Base-by-base conservation (phyloP, 1,284 basidiomycete genomes). In the Tausonia pullulans region DNA sequence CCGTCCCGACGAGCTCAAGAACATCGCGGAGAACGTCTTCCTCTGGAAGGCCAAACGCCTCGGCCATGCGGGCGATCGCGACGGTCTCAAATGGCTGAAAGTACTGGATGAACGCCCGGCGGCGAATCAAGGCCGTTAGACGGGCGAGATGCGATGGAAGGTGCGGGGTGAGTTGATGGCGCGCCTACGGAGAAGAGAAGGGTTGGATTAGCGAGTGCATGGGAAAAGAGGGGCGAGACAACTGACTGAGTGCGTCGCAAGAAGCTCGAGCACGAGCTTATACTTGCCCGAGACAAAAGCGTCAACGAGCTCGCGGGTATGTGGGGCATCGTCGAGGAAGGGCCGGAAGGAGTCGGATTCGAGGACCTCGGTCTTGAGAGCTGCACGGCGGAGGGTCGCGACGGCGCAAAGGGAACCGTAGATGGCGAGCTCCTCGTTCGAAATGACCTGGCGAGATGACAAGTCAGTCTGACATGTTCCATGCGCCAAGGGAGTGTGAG, bases 41-140 rank as follows among this genome's bases (percentile, higher is more conserved):
- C 4, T 86, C 77, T 0, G 80, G 79, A 84, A 88, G 88, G 5
- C 91, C 91, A 70, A 95, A 93, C 3, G 89, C 88, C 2, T 75
- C 75, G 51, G 85, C 84, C 86, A 94, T 88, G 45, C 87, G 81
- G 52, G 85, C 82, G 40, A 95, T 82, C 68, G 83, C 81, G 72
- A 94, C 88, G 14, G 86, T 83, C 53, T 86, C 78, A 73, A 91
- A 94, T 0, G 91, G 90, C 68, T 85, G 82, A 79, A 93, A 89
- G 76, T 92, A 93, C 50, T 88, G 79, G n/a, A 88, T 83, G 54
- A 91, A 78, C 0, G 87, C 85, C 63, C 84, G 85, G 68, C 84
- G 82, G 16, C 82, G 83, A 72, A 92, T 84, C 55, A 81, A 78
- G 67, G 80, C 80, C 40, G 81, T 83, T 58, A 87, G 77, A 40